Conservation (phyloP, 2,329 filamentous ascomycete genomes). For the Chrysoporthe austroafricana region DNA sequence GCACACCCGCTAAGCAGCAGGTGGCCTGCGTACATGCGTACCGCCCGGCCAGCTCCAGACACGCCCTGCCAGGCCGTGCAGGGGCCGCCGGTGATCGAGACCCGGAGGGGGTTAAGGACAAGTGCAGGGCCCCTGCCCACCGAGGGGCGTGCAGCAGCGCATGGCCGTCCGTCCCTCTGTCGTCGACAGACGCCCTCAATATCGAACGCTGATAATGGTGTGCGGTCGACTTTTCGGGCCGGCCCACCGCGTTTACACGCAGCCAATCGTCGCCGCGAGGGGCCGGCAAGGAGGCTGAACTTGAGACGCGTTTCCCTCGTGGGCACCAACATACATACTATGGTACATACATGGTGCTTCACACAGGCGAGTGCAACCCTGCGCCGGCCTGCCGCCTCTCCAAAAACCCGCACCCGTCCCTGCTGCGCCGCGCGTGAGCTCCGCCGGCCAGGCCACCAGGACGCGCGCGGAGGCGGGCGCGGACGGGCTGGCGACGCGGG, state of each 20-base stretch:
- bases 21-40: no score
- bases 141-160: background rate
- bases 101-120: no score
- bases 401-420: background rate
- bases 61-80: no score
- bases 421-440: background rate
- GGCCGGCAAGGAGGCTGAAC: conserved; percentile 18
- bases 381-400: background rate
- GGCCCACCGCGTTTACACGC: conserved; percentile 5
- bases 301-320: conserved; percentile 18
- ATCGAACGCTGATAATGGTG: background rate
- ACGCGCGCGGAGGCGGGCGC: background rate
- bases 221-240: conserved; percentile 20
- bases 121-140: no score
- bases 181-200: background rate
- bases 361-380: conserved; percentile 6
- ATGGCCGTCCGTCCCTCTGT: background rate
- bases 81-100: no score
- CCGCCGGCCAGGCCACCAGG: background rate
- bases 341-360: background rate
- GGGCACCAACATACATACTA: background rate
- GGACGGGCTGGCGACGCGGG: background rate
- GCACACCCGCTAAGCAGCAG: no score
- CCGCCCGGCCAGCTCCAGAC: no score
- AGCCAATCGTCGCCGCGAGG: conserved; percentile 8